These are phyloP conservation scores for Agastache rugosa DNA, from an alignment of 257 asterid genomes.

Conservation along the genomic window DNA sequence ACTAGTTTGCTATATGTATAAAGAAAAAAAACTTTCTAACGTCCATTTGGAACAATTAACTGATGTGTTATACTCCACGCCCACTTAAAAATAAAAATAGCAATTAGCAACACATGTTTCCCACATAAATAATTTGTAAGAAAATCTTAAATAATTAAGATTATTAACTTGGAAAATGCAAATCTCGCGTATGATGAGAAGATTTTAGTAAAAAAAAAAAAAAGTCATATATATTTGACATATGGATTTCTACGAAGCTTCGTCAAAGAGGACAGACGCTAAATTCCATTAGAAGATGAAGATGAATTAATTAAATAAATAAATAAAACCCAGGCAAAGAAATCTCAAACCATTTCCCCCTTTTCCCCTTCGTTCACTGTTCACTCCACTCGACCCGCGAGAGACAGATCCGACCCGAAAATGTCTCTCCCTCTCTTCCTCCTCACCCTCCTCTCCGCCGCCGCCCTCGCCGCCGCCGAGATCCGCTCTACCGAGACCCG, in stretches of 20 bases:
- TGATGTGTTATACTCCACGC: too few species aligned
- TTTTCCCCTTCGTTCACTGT: neutral
- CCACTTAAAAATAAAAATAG: too few species aligned
- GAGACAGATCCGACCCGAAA: slow-evolving; percentile 28
- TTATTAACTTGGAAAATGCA: too few species aligned
- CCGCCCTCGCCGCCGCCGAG: slow-evolving; percentile 55
- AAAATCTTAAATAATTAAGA: too few species aligned
- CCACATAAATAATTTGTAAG: too few species aligned
- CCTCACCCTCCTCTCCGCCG: slow-evolving; percentile 43
- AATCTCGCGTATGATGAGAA: too few species aligned
- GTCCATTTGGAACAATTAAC: too few species aligned
- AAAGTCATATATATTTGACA: neutral
- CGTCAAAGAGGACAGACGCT: neutral
- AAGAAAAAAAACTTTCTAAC: too few species aligned
- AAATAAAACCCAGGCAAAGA: neutral
- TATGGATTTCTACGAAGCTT: slow-evolving; percentile 13
- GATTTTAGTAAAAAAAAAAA: too few species aligned
- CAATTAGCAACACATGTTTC: too few species aligned
- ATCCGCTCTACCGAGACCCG: slow-evolving; percentile 62
- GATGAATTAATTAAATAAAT: neutral
- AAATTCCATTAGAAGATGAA: neutral
- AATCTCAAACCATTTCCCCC: neutral
- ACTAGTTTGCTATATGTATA: too few species aligned
- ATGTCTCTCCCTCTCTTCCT: slow-evolving; percentile 48
- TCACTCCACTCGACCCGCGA: slow-evolving; percentile 7